Percentiles rank a stretch among this genome's conserved stretches.
Evolutionary conservation across 306 rosid genomes (phyloP).

Genomic region (Quercus berberidifolia): DNA sequence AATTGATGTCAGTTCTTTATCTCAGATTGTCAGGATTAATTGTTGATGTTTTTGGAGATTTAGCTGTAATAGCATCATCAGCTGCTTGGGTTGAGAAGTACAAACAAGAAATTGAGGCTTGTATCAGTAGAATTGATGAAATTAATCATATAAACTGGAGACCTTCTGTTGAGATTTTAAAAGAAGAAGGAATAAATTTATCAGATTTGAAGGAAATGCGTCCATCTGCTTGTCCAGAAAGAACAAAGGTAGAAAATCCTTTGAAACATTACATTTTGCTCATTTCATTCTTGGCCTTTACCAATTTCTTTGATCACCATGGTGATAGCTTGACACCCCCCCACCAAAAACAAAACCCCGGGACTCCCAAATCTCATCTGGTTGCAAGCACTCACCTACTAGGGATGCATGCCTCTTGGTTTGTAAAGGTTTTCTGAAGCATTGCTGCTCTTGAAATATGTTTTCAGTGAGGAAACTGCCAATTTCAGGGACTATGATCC

Average conservation of each 20-base stretch:
- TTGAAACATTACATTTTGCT: constrained; percentile 8
- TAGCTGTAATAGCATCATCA: constrained; percentile 89
- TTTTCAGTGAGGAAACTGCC: not conserved
- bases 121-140: constrained; percentile 38
- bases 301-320: not conserved
- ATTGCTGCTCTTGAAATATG: not conserved
- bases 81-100: constrained; percentile 99
- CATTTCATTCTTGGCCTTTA: not conserved
- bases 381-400: not conserved
- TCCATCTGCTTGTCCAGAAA: constrained; percentile 57
- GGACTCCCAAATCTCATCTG: not conserved
- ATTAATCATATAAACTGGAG: constrained; percentile 81
- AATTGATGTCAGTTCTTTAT: constrained; percentile 16
- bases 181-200: constrained; percentile 76
- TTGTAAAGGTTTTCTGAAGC: not conserved
- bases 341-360: too few species aligned
- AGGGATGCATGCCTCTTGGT: not conserved
- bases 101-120: constrained; percentile 65
- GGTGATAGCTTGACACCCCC: not conserved
- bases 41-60: constrained; percentile 79
- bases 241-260: constrained; percentile 55
- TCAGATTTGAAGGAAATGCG: constrained; percentile 46
- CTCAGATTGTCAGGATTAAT: constrained; percentile 85
- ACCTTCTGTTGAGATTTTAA: constrained; percentile 78
- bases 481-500: not conserved